Evolutionary conservation across 306 rosid species (phyloP).

Genomic region (Urtica urens): DNA sequence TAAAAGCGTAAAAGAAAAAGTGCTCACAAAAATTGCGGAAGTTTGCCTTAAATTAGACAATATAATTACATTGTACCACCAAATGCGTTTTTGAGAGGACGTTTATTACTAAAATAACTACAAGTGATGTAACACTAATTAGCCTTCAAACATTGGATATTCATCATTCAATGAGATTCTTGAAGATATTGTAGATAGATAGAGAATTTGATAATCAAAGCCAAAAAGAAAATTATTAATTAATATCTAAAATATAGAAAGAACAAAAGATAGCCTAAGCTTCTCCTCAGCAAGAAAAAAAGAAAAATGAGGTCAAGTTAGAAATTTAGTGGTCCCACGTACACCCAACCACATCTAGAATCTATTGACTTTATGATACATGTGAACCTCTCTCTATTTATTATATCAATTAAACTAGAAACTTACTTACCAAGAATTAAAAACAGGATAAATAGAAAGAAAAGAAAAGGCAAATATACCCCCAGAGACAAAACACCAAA

Average conservation of each 20-base stretch:
- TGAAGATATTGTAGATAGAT: background rate
- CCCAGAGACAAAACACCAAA: background rate
- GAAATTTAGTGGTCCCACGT: conserved; percentile 6
- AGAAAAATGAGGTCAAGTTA: conserved; percentile 1
- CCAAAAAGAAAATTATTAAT: background rate
- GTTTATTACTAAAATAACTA: background rate
- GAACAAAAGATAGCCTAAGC: background rate
- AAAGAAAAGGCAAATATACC: background rate
- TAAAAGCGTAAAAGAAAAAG: background rate
- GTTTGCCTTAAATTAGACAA: conserved; percentile 9
- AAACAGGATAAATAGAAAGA: background rate
- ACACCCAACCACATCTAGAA: conserved; percentile 22
- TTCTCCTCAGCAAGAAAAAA: conserved; percentile 7
- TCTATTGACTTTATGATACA: conserved; percentile 32
- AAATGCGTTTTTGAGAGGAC: background rate
- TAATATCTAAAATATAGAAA: background rate
- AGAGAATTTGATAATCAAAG: background rate
- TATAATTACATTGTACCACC: conserved; percentile 2
- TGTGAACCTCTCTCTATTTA: background rate
- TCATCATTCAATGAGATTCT: background rate
- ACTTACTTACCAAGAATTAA: background rate
- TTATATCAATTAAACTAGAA: background rate
- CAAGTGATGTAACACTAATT: background rate
- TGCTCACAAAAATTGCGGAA: background rate
- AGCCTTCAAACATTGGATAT: background rate